These are phyloP conservation scores for Polyporus tsugae DNA, from an alignment of 1,284 basidiomycete genomes.

Conservation along the genomic window DNA sequence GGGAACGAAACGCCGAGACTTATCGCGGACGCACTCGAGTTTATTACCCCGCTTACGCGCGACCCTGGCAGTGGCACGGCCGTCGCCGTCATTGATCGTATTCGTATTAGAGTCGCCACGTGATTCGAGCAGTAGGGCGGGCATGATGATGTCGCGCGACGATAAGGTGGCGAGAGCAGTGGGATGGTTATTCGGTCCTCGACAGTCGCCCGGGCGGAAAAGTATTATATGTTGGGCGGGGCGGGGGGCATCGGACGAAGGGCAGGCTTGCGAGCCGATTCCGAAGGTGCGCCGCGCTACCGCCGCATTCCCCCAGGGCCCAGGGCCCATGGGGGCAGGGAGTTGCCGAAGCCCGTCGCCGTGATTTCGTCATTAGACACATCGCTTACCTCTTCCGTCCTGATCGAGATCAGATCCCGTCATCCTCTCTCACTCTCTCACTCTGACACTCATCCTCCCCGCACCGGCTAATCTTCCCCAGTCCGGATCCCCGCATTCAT, in stretches of 20 bases:
- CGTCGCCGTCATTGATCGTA: conserved; percentile 24
- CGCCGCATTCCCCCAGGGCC: conserved; percentile 19
- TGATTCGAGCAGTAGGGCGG: conserved; percentile 31
- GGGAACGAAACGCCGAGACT: conserved; percentile 26
- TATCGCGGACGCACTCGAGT: conserved; percentile 35
- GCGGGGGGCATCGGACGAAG: conserved; percentile 6
- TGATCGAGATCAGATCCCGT: conserved; percentile 30
- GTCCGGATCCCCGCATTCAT: background rate
- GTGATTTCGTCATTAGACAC: conserved; percentile 25
- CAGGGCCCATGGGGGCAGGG: background rate
- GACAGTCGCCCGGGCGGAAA: background rate
- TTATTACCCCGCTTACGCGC: conserved; percentile 32
- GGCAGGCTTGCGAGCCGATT: conserved; percentile 5
- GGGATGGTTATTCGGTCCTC: background rate
- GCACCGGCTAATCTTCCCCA: conserved; percentile 2
- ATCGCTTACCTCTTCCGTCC: conserved; percentile 16
- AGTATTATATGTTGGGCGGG: conserved; percentile 16
- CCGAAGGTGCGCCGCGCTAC: conserved; percentile 25
- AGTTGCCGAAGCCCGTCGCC: background rate
- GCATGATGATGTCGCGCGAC: conserved; percentile 23
- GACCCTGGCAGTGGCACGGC: conserved; percentile 23
- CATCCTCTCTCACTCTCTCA: too few relatives aligned
- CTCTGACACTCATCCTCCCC: conserved; percentile 9
- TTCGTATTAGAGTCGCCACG: conserved; percentile 23
- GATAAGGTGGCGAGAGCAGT: background rate